Base-by-base conservation (phyloP, 352 stramenopile genomes). In the Phytophthora tubulina region DNA sequence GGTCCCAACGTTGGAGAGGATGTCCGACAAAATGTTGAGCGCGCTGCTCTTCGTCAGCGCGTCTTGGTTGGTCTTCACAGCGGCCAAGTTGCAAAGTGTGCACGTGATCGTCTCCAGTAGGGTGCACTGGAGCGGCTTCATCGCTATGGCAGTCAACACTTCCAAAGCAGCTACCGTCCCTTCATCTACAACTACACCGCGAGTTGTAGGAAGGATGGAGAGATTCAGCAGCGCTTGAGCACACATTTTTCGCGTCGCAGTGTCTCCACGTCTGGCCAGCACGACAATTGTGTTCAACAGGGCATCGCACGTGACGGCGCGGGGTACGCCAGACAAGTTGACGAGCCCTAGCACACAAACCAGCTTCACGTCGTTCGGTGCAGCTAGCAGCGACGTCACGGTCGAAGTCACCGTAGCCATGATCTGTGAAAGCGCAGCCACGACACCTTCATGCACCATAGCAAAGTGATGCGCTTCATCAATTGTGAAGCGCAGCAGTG, bases 401-500 rank as follows among this genome's bases (percentile, higher is more conserved):
- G 65, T 67, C 4, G 63, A 80, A 1, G 78, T 71, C 3, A 85
- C 49, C 21, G 75, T 76, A 11, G 84, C 67, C 75, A 95, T 86
- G 32, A 95, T 75, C 67, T 93, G 86, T 30, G 84, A 82, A 30
- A 95, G 70, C 27, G 80, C 75, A 31, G 84, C 62, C 17, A 94
- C 88, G 7, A 83, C 78, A 36, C 88, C 88, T 46, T 95, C 88
- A 58, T 94, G 88, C 8, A 95, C 86, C 72, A 95, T 85, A 3
- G 84, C 76, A 55, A 93, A 92, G 73, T 94, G 88, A 17, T 92
- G 81, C 1, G 80, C 70, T 21, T 95, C 88, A 48, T 95, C 86
- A 33, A 86, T 79, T 6, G 85, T 90, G 32, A 95, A 86, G n/a
- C 86, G 85, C 10, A 93, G 84, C 13, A 95, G 50, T 14, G 84